Base-by-base conservation (phyloP, 139 green algal species). In the Chlorella sp. region DNA sequence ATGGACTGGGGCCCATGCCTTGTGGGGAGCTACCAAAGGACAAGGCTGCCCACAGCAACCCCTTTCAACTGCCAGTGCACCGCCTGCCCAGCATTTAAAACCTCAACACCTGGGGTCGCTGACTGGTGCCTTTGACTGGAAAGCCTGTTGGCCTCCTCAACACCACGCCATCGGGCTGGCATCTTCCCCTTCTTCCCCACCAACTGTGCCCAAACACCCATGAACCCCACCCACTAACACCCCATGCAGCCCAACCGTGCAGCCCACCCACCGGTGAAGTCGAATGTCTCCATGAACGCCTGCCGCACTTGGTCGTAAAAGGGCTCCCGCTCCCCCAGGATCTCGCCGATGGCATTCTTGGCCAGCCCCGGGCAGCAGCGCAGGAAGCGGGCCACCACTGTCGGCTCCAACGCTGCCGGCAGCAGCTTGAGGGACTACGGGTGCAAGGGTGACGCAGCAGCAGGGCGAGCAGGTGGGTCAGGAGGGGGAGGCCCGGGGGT, bases 291-390 rank as follows among this genome's bases (percentile, higher is more conserved):
- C 11, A 91, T 91, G 89, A 96, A 98, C 22, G 92, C 86, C 24
- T 93, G 39, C 39, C 98, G 92, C 9, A 98, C 95, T 14, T 91
- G 60, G 22, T 97, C 90, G 89, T 97, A 98, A 89, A 99, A 99
- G 15, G 94, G 79, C 66, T 98, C 95, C 0, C 94, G 92, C 77
- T 99, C 98, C 0, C 98, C 98, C 30, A 99, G 95, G 80, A 98
- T 94, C 88, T 99, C 97, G 0, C 98, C 98, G 32, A 99, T 96
- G 39, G 92, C 93, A 26, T 85, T 80, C 91, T 99, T 99, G 94
- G 95, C 94, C 66, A 99, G 94, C 5, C 96, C 96, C 0, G 97
- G 97, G 85, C 97, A 98, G 75, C 90, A 88, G 34, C 95, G 94
- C 89, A 99, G 94, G 90, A 99, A 99, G 71, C 92, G 91, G 4